phyloP scores from a whole-genome alignment of 2,329 filamentous ascomycete genomes.

The Dactylellina drechsleri region DNA sequence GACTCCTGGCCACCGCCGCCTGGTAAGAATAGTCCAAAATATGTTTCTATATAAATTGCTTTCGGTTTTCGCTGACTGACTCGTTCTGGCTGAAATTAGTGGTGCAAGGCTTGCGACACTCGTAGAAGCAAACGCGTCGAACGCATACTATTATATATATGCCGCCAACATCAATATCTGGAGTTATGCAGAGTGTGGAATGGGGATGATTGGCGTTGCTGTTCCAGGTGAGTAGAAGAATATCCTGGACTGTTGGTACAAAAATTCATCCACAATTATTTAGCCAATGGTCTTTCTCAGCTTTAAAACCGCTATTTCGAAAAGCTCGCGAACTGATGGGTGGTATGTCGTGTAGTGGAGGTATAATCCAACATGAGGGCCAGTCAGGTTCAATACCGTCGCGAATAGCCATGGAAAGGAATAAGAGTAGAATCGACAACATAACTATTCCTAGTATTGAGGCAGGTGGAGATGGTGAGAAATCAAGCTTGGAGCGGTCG shows the following conservation, averaged over 20 bases:
- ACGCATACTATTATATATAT: conserved; percentile 21
- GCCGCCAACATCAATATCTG: conserved; percentile 17
- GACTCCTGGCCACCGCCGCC: conserved; percentile 32
- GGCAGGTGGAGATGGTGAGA: neutral
- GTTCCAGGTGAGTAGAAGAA: conserved; percentile 23
- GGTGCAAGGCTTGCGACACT: conserved; percentile 25
- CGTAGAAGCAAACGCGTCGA: conserved; percentile 15
- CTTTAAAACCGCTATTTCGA: conserved; percentile 38
- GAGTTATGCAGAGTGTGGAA: conserved; percentile 38
- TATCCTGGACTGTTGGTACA: no score
- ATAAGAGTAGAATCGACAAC: conserved; percentile 19
- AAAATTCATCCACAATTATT: neutral
- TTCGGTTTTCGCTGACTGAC: neutral
- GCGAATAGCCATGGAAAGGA: conserved; percentile 13
- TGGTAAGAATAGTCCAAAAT: conserved; percentile 25
- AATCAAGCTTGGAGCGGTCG: conserved; percentile 9
- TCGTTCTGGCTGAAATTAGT: conserved; percentile 5
- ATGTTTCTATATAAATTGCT: neutral
- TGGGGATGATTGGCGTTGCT: conserved; percentile 46
- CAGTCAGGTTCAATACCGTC: conserved; percentile 7
- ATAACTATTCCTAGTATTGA: neutral
- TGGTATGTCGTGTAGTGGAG: conserved; percentile 14
- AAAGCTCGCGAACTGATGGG: conserved; percentile 8
- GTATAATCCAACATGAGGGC: conserved; percentile 16
- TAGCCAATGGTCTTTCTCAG: conserved; percentile 3